Percentiles rank a stretch among this genome's conserved stretches.
These are phyloP conservation scores for Ceratocystis harringtonii DNA, from an alignment of 2,329 filamentous ascomycete genomes.

Conservation along the genomic window DNA sequence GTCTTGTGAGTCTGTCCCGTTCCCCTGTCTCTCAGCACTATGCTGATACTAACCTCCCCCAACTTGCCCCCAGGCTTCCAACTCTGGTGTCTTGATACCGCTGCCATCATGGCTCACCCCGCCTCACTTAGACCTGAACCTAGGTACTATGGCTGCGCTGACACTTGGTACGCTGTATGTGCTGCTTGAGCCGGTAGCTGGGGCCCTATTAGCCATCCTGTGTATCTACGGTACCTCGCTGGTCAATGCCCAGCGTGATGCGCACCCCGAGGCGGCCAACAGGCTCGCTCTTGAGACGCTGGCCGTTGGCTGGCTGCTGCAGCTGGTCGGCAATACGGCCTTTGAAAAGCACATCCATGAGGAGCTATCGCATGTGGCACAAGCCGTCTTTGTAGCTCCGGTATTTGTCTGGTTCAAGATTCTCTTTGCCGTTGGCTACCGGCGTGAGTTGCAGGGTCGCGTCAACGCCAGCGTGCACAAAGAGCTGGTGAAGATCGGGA, in stretches of 20 bases:
- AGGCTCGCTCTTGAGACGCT: constrained; percentile 51
- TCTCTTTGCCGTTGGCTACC: constrained; percentile 79
- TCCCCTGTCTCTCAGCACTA: not conserved
- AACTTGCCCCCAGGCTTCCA: constrained; percentile 37
- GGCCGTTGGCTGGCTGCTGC: constrained; percentile 64
- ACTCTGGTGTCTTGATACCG: constrained; percentile 46
- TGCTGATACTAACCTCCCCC: not conserved
- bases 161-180: constrained; percentile 70
- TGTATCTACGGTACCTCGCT: constrained; percentile 61
- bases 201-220: constrained; percentile 58
- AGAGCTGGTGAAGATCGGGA: constrained; percentile 62
- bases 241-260: constrained; percentile 57
- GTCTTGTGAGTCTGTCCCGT: constrained; percentile 40
- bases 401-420: constrained; percentile 96
- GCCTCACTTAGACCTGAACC: constrained; percentile 51
- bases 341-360: constrained; percentile 54
- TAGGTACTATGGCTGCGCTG: constrained; percentile 48
- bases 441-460: constrained; percentile 69
- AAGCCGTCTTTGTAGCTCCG: constrained; percentile 82
- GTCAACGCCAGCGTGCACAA: constrained; percentile 60
- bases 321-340: constrained; percentile 81
- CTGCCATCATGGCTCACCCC: constrained; percentile 52
- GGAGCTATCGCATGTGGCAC: constrained; percentile 68
- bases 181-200: constrained; percentile 85
- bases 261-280: constrained; percentile 35